Conservation (phyloP, 768 basidiomycete genomes). For the Leccinum barrowsii region DNA sequence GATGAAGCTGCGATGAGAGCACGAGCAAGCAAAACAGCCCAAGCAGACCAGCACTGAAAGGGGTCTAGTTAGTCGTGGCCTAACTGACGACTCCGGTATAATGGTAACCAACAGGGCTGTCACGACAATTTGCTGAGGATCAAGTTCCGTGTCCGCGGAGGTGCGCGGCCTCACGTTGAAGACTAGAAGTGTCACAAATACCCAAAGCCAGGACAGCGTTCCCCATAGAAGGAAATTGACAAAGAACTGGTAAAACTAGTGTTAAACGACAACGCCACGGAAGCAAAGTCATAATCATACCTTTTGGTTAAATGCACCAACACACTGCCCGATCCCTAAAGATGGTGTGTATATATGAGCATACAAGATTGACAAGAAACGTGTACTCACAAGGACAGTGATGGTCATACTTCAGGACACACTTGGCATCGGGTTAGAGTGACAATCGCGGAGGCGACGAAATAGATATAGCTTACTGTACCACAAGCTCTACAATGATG, state of each 20-base stretch:
- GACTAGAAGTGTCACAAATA: constrained; percentile 55
- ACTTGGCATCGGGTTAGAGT: constrained; percentile 40
- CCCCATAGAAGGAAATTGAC: constrained; percentile 73
- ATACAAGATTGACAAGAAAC: background rate
- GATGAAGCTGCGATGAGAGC: constrained; percentile 50
- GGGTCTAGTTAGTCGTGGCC: constrained; percentile 6
- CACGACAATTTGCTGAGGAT: constrained; percentile 68
- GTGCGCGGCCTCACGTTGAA: constrained; percentile 39
- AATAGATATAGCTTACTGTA: constrained; percentile 48
- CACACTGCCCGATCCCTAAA: constrained; percentile 89
- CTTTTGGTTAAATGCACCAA: constrained; percentile 90
- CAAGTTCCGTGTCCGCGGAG: constrained; percentile 34
- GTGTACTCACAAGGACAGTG: constrained; percentile 76
- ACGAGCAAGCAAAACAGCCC: constrained; percentile 63
- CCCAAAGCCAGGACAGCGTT: constrained; percentile 57
- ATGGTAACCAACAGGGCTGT: constrained; percentile 63
- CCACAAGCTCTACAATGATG: constrained; percentile 85
- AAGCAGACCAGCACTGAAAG: constrained; percentile 63
- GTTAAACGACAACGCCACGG: background rate
- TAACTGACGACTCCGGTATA: background rate
- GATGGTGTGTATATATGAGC: background rate
- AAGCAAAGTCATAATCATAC: constrained; percentile 33
- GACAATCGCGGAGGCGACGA: background rate
- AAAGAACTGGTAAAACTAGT: constrained; percentile 58
- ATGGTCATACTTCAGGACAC: constrained; percentile 81